A percentile compares a stretch with the other conserved stretches of the same genome.
Conservation (phyloP, 1,284 basidiomycete genomes). For the Cutaneotrichosporon cutaneum region DNA sequence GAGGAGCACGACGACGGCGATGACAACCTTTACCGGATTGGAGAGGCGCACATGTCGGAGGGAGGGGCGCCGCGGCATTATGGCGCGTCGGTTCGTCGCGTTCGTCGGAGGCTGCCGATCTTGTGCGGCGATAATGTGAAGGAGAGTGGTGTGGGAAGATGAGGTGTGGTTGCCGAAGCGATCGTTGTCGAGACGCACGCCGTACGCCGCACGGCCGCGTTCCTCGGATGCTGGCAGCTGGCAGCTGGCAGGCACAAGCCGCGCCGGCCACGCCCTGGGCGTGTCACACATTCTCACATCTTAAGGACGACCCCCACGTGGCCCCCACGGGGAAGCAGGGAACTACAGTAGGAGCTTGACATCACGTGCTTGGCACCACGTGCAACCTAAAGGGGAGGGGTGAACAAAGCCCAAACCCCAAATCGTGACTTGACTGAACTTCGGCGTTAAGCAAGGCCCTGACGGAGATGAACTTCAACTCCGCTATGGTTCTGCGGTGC, state of each 20-base stretch:
- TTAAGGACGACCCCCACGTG: no score
- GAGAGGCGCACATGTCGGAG: not conserved
- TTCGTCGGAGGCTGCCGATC: not conserved
- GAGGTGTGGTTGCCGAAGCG: no score
- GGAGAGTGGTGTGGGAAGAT: not conserved
- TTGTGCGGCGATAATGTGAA: not conserved
- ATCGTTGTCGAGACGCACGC: not conserved
- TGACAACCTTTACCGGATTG: not conserved
- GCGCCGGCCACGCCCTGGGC: no score
- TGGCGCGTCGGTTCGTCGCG: not conserved
- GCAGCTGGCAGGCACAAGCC: no score
- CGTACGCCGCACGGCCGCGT: no score
- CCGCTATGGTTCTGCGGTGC: not conserved
- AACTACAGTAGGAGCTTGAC: no score
- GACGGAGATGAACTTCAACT: not conserved
- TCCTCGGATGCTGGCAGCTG: no score
- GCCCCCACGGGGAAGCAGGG: not conserved
- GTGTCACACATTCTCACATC: not conserved
- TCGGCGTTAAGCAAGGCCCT: not conserved
- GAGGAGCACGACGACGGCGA: conserved; percentile 10
- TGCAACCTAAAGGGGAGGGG: not conserved
- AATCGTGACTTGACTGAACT: no score
- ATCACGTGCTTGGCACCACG: not conserved
- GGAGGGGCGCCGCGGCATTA: not conserved
- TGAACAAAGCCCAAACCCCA: no score